Evolutionary conservation across 2,329 filamentous ascomycete species (phyloP).

Genomic region (Aspergillus felis): DNA sequence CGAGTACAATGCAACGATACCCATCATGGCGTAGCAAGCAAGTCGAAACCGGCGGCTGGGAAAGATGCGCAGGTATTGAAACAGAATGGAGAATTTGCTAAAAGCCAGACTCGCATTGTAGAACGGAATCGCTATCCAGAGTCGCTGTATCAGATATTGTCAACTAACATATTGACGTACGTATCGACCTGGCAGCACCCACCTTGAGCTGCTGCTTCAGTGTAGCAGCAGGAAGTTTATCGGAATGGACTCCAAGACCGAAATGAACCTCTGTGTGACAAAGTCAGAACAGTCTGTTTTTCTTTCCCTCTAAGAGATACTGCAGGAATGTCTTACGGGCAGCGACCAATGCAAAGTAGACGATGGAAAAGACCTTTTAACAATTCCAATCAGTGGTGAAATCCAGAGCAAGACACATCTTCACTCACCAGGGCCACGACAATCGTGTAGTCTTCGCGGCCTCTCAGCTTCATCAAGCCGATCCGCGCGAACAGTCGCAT

Average conservation of each 20-base stretch:
- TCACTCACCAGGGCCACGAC: conserved; percentile 21
- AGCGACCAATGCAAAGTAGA: conserved; percentile 27
- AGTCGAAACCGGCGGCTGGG: conserved; percentile 26
- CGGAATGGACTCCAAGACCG: conserved; percentile 23
- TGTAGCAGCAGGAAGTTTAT: conserved; percentile 10
- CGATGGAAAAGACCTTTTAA: conserved; percentile 19
- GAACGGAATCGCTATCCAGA: conserved; percentile 31
- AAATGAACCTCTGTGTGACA: conserved; percentile 21
- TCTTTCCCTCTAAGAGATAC: not conserved
- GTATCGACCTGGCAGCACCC: not conserved
- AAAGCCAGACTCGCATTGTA: conserved; percentile 32
- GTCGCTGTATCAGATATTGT: conserved; percentile 13
- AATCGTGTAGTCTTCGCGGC: conserved; percentile 33
- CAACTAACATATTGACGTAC: not conserved
- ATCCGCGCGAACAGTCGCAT: conserved; percentile 28
- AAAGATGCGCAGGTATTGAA: conserved; percentile 47
- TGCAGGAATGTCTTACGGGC: conserved; percentile 18
- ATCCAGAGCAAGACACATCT: not conserved
- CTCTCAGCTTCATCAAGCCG: conserved; percentile 28
- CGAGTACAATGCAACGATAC: conserved; percentile 25
- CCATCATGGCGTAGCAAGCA: conserved; percentile 33
- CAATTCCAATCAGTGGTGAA: not conserved
- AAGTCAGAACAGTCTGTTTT: conserved; percentile 4
- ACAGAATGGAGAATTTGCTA: conserved; percentile 44
- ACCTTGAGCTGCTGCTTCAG: conserved; percentile 27